Percentiles rank a stretch among this genome's conserved stretches.
phyloP scores from a whole-genome alignment of 768 basidiomycete species.

The Tulasnella sp. region DNA sequence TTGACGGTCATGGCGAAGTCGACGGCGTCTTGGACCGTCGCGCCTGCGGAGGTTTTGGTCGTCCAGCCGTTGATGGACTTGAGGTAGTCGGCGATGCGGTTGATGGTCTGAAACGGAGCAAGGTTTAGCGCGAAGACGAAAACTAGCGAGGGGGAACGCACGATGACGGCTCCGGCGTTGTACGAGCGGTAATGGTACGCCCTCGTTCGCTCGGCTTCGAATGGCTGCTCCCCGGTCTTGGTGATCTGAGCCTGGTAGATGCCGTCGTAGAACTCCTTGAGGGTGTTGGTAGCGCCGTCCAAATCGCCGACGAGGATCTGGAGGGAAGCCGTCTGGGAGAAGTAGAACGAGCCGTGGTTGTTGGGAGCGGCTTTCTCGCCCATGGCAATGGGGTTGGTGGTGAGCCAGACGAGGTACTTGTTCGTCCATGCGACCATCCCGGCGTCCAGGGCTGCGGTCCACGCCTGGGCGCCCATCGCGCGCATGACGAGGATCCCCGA shows the following conservation, averaged over 20 bases:
- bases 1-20: constrained; percentile 22
- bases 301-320: constrained; percentile 21
- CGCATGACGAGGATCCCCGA: constrained; percentile 20
- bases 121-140: background rate
- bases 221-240: constrained; percentile 23
- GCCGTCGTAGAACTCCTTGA: constrained; percentile 19
- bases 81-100: constrained; percentile 20
- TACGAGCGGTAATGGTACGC: constrained; percentile 25
- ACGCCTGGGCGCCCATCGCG: constrained; percentile 13
- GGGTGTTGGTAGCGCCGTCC: constrained; percentile 16
- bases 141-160: constrained; percentile 8
- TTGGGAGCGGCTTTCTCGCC: constrained; percentile 16
- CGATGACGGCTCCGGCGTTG: constrained; percentile 20
- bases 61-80: constrained; percentile 20
- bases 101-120: background rate
- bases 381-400: constrained; percentile 10
- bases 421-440: constrained; percentile 19
- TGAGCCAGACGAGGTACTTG: constrained; percentile 21
- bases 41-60: constrained; percentile 16
- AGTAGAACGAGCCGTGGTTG: constrained; percentile 25
- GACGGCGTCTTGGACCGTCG: constrained; percentile 21
- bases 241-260: constrained; percentile 21
- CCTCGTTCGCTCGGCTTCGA: constrained; percentile 21
- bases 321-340: constrained; percentile 20
- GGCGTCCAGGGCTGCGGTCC: constrained; percentile 18